Conservation (phyloP, 805 yeast genomes). For the Yarrowia porcina region DNA sequence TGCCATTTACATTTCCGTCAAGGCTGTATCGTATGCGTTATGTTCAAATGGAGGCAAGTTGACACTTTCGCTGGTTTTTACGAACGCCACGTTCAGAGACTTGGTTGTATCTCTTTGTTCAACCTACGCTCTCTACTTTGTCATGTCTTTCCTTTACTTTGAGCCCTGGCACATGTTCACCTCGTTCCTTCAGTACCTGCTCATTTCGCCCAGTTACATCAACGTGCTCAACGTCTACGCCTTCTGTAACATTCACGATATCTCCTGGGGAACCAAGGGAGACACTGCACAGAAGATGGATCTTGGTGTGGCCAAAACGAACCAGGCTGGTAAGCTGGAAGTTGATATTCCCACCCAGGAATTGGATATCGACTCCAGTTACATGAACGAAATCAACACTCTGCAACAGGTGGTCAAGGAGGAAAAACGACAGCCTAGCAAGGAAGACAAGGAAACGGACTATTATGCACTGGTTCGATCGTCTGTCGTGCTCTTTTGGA, state of each 20-base stretch:
- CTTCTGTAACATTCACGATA: constrained; percentile 92
- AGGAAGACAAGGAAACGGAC: constrained; percentile 61
- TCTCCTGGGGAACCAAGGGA: constrained; percentile 97
- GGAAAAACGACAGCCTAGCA: constrained; percentile 39
- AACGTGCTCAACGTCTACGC: constrained; percentile 92
- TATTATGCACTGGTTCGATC: constrained; percentile 91
- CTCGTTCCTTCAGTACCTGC: constrained; percentile 75
- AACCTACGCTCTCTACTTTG: constrained; percentile 75
- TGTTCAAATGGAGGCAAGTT: constrained; percentile 45
- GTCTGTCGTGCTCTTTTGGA: constrained; percentile 84
- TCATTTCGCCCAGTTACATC: constrained; percentile 84
- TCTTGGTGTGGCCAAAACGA: constrained; percentile 79
- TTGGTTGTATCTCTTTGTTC: constrained; percentile 80
- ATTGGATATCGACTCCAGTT: constrained; percentile 71
- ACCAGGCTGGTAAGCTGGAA: constrained; percentile 53
- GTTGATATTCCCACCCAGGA: constrained; percentile 63
- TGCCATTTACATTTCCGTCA: constrained; percentile 73
- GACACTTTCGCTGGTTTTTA: constrained; percentile 47
- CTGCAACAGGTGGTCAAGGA: constrained; percentile 42
- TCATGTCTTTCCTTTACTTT: constrained; percentile 75
- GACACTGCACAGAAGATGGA: constrained; percentile 60
- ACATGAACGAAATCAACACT: constrained; percentile 59
- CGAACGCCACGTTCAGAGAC: constrained; percentile 75
- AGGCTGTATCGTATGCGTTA: constrained; percentile 59
- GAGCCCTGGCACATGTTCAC: constrained; percentile 95